Base-by-base conservation (phyloP, 2,329 filamentous ascomycete species). In the Diaporthe sp. region DNA sequence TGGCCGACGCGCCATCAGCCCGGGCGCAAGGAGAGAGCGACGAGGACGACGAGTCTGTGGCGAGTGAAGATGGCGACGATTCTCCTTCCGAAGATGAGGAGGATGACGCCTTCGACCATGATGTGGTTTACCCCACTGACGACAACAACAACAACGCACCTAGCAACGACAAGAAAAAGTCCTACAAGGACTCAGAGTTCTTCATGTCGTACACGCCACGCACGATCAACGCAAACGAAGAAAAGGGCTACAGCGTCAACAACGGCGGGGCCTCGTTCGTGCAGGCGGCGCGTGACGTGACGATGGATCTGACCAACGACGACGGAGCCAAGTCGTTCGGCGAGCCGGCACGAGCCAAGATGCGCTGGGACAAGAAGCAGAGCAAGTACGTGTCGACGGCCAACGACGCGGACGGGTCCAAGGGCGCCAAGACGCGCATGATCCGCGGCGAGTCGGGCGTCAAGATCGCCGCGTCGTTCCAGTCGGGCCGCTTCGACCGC, bases 161-260 rank as follows among this genome's bases (percentile, higher is more conserved):
- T 80, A 86, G 86, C 81, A 90, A 87, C 83, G 90, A 86, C 80
- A 90, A 81, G 81, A 91, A 74, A 51, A 72, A 70, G 55, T 51
- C 75, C 28, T 69, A 75, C n/a, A 92, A 94, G 81, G 96, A 98
- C 82, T 90, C 92, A 0, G 96, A 98, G 59, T 92, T 97, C 79
- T 99, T 97, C 91, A 98, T 99, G 95, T 94, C 95, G 13, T 99
- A 99, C 88, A 94, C 92, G 1, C 97, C 97, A 0, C 93, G 94
- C 77, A 92, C 92, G 57, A 90, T 91, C 79, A 97, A 96, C 83
- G 88, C 94, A 6, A 94, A 94, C 71, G 96, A 98, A 85, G 95
- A 98, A 82, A 94, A 94, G 73, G 97, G 93, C 17, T 99, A 99
- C 85, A 95, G 96, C 78, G 95, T 99, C 25, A 95, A 97, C 84